Base-by-base conservation (phyloP, 2,329 filamentous ascomycete genomes). In the Huntiella bhutanensis region DNA sequence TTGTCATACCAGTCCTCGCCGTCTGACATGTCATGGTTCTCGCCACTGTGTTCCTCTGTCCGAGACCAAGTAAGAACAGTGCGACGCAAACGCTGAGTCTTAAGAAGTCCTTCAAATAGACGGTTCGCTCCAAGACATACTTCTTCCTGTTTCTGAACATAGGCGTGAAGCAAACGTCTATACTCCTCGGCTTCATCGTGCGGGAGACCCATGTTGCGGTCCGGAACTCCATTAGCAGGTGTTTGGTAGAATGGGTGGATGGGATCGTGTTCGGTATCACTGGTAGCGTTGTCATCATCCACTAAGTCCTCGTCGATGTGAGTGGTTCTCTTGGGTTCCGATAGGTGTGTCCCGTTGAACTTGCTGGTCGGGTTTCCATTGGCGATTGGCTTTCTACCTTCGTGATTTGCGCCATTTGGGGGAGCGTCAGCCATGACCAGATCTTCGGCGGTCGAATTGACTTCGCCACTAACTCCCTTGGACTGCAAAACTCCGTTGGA, bases 1-100 rank as follows among this genome's bases (percentile, higher is more conserved):
- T 73, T 74, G 60, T 92, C 84, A 57, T 86, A 87, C 81, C 82
- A 92, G 58, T 92, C 84, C 64, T 92, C 84, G 8, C 82, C 82
- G 57, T 92, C 84, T 43, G 80, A 86, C 77, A 91, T 77, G 59
- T 87, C 82, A 43, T 77, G 60, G 57, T 77, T 75, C 13, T 65
- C 57, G 1, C 76, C 74, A 45, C 66, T 68, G 55, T 88, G 83
- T 16, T 71, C 82, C 62, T 88, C 83, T 1, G 83, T 79, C 58
- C 85, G 84, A 53, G 77, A 71, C 78, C 81, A 86, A 53, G 74
- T 72, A 57, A 80, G 70, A 3, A 91, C 81, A 15, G 76, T 71
- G 54, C 74, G 75, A 22, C 83, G 71, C 59, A 82, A 70, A 39
- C 81, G 71, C 53, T 88, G 77, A 1, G 82, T 82, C 54, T 73